phyloP scores from a whole-genome alignment of 2,329 filamentous ascomycete species.

The Penicillium sp. region DNA sequence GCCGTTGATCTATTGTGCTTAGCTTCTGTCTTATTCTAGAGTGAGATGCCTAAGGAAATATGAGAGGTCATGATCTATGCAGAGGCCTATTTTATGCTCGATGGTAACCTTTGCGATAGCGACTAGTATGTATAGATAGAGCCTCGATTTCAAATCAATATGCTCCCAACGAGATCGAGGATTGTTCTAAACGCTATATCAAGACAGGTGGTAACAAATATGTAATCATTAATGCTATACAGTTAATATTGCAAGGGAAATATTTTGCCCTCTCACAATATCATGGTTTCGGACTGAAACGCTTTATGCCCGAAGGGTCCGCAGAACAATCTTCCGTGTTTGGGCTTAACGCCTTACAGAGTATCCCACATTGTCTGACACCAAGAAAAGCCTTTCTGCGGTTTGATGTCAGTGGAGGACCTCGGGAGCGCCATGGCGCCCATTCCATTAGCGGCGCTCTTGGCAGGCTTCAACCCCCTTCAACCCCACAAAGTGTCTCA shows the following conservation, averaged over 20 bases:
- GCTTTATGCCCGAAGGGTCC: constrained; percentile 11
- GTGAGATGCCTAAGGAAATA: not conserved
- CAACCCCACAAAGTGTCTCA: constrained; percentile 14
- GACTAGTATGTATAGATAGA: not conserved
- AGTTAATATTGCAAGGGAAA: constrained; percentile 14
- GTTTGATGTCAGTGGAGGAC: constrained; percentile 2
- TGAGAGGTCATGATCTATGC: no score
- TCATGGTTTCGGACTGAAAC: constrained; percentile 21
- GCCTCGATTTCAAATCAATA: not conserved
- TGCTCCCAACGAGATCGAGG: not conserved
- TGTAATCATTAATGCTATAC: not conserved
- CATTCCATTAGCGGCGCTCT: constrained; percentile 7
- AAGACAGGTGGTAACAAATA: not conserved
- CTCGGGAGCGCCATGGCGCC: constrained; percentile 7
- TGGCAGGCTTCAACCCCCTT: constrained; percentile 7
- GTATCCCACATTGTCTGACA: not conserved
- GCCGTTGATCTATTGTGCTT: not conserved
- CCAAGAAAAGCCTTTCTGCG: not conserved
- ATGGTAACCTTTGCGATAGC: not conserved
- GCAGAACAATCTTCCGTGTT: constrained; percentile 1
- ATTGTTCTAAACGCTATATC: not conserved
- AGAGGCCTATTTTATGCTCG: not conserved
- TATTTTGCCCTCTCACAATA: constrained; percentile 1
- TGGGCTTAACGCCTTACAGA: constrained; percentile 4
- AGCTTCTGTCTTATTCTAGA: not conserved